phyloP scores from a whole-genome alignment of 306 rosid genomes.

The Quercus ilex region DNA sequence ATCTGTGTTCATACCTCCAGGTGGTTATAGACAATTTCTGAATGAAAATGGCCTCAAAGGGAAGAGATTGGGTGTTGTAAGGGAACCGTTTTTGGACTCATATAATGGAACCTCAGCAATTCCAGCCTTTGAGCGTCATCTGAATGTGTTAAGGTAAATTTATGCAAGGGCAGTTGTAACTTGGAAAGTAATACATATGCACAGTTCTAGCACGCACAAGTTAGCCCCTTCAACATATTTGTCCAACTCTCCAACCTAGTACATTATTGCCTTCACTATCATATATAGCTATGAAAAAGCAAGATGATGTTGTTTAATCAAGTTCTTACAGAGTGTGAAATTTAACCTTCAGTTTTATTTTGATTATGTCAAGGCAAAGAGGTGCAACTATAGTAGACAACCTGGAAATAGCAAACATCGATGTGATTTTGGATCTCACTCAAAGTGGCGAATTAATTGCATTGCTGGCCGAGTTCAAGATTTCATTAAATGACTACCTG shows the following conservation, averaged over 20 bases:
- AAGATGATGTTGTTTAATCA: neutral
- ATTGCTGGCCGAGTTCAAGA: conserved; percentile 25
- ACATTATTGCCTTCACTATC: neutral
- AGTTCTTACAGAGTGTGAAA: neutral
- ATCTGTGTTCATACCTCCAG: conserved; percentile 41
- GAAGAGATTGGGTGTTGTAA: conserved; percentile 60
- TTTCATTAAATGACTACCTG: conserved; percentile 20
- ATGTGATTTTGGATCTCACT: conserved; percentile 11
- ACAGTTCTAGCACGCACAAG: neutral
- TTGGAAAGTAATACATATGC: neutral
- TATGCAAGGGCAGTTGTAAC: neutral
- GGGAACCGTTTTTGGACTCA: conserved; percentile 38
- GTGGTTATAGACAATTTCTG: conserved; percentile 59
- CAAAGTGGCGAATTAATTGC: conserved; percentile 20
- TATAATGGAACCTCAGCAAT: conserved; percentile 25
- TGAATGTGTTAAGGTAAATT: conserved; percentile 35
- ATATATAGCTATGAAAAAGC: neutral
- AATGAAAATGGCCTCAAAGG: conserved; percentile 51
- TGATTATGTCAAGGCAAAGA: conserved; percentile 4
- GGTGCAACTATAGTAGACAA: conserved; percentile 33
- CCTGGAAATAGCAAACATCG: conserved; percentile 24
- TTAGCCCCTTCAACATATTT: neutral
- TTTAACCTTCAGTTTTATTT: neutral
- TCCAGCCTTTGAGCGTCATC: conserved; percentile 43
- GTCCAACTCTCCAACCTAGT: neutral